These are phyloP conservation scores for Hemerocallis citrina DNA, from an alignment of 106 monocot species.

Conservation along the genomic window DNA sequence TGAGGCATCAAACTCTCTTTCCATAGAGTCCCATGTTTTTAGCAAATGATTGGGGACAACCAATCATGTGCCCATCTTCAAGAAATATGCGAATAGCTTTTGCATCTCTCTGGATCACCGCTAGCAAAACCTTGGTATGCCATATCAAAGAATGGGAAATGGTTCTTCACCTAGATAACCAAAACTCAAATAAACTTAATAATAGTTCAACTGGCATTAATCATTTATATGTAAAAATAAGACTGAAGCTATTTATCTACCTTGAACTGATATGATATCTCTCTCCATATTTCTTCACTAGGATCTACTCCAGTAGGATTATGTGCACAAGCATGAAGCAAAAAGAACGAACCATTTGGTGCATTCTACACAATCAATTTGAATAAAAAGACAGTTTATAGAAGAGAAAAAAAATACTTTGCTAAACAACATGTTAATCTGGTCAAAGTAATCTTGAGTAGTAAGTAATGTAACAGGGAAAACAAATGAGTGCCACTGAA, in stretches of 20 bases:
- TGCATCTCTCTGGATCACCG: slow-evolving; percentile 94
- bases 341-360: slow-evolving; percentile 92
- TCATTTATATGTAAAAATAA: not conserved
- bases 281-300: slow-evolving; percentile 93
- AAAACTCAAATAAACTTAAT: not conserved
- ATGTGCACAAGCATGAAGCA: slow-evolving; percentile 99
- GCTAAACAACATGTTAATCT: no score
- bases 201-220: not conserved
- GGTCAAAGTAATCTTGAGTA: no score
- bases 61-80: slow-evolving; percentile 94
- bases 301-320: slow-evolving; percentile 99
- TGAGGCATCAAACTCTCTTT: slow-evolving; percentile 90
- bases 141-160: slow-evolving; percentile 99
- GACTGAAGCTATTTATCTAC: slow-evolving; percentile 16
- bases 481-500: no score
- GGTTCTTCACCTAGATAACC: slow-evolving; percentile 70
- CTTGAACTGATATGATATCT: slow-evolving; percentile 97
- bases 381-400: not conserved
- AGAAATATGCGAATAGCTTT: slow-evolving; percentile 95
- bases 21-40: slow-evolving; percentile 99
- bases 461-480: no score
- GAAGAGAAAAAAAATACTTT: no score
- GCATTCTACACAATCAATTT: slow-evolving; percentile 55
- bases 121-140: slow-evolving; percentile 99
- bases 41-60: slow-evolving; percentile 96